These are phyloP conservation scores for Prunus yedoensis DNA, from an alignment of 331 rosid genomes.

Conservation along the genomic window DNA sequence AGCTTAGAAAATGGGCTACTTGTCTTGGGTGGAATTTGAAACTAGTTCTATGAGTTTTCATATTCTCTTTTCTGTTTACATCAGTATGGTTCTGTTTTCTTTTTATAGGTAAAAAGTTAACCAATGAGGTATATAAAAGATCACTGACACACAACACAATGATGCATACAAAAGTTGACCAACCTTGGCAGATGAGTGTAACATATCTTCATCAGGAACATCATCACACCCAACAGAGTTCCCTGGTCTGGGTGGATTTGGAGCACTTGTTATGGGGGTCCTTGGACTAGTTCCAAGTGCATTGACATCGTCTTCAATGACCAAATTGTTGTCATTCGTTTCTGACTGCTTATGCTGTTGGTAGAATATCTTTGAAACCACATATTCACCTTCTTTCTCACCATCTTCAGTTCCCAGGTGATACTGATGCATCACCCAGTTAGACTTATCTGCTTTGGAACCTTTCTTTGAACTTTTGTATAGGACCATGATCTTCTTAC, in stretches of 20 bases:
- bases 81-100: background rate
- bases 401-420: conserved; percentile 77
- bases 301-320: conserved; percentile 42
- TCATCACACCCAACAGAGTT: conserved; percentile 35
- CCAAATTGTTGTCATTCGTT: conserved; percentile 35
- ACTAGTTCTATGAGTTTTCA: background rate
- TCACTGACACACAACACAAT: background rate
- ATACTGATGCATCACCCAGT: conserved; percentile 92
- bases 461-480: conserved; percentile 61
- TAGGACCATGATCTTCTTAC: conserved; percentile 84
- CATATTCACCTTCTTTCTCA: conserved; percentile 78
- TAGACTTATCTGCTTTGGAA: conserved; percentile 54
- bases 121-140: background rate
- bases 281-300: conserved; percentile 56
- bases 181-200: conserved; percentile 48
- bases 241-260: conserved; percentile 57
- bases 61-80: background rate
- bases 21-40: background rate
- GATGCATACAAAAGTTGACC: conserved; percentile 12
- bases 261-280: conserved; percentile 71
- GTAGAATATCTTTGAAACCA: conserved; percentile 69
- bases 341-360: conserved; percentile 57
- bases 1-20: background rate
- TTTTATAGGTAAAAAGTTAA: too few relatives aligned
- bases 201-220: conserved; percentile 30